Evolutionary conservation across 257 asterid species (phyloP), one percentile per base, ranked within the genome.

Genomic region (Ocimum tenuiflorum): DNA sequence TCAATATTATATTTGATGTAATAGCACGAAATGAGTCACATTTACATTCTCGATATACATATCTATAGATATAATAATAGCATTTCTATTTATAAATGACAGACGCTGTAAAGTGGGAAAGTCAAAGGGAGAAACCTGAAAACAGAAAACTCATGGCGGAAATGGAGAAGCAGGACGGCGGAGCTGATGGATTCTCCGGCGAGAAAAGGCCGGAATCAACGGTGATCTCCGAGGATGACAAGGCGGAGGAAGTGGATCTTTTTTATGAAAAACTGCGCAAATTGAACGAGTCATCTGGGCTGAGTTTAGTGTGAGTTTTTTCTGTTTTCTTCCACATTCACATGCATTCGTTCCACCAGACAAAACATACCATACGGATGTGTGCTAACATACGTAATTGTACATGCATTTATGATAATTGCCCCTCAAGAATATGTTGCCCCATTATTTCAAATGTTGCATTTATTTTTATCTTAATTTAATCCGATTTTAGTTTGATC

Each of bases 201-300:
- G 55, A 70, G 47, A 43, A 17, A 49, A 31, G 4, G 35, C 69
- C 67, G 13, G 64, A 67, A 50, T 22, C 77, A 22, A 5, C 31
- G 45, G 22, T 5, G 63, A 29, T 27, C 42, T 20, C 20, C 8
- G 59, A 18, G 23, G 10, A 17, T 0, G 70, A 70, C 8, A 70
- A 73, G 62, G 63, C 71, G 58, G 38, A 62, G 58, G 38, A 62
- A 1, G 70, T 11, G 39, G 79, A 81, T 65, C 41, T 45, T 49
- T 89, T 89, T 85, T 89, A 84, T 45, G 80, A 81, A 59, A 82
- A 77, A 78, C 79, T 89, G 33, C 39, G 23, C 58, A 80, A 75
- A 76, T 50, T 86, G 76, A 81, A 89, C 39, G 85, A 84, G 65
- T 65, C 87, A 0, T 82, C 95, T 2, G 96, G 95, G 47, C 92